Conservation (phyloP, 2,329 filamentous ascomycete species). For the Teratosphaeria zuluensis region DNA sequence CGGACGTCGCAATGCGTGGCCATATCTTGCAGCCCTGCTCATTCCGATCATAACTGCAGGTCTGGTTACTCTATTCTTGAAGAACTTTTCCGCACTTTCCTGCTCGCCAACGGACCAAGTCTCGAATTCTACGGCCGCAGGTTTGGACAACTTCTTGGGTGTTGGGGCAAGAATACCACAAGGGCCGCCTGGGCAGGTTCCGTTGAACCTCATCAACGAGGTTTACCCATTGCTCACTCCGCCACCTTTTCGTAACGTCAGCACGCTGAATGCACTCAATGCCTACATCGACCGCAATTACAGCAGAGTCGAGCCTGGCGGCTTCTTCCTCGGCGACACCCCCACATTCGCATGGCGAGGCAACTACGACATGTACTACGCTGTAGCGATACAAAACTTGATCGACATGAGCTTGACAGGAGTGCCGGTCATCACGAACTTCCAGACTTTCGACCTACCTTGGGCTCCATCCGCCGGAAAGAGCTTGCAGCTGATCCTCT, state of each 20-base stretch:
- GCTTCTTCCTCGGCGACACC: conserved; percentile 59
- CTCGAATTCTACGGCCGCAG: background rate
- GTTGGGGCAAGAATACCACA: conserved; percentile 26
- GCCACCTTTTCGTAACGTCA: conserved; percentile 41
- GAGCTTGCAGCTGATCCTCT: conserved; percentile 68
- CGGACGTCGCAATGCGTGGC: conserved; percentile 66
- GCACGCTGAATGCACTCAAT: conserved; percentile 60
- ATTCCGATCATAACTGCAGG: conserved; percentile 73
- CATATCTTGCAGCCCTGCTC: conserved; percentile 63
- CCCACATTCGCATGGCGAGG: conserved; percentile 65
- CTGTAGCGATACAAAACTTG: conserved; percentile 83
- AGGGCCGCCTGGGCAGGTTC: conserved; percentile 26
- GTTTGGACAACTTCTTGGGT: conserved; percentile 7
- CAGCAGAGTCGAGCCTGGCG: conserved; percentile 63
- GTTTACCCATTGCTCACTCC: conserved; percentile 15
- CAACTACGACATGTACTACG: conserved; percentile 49
- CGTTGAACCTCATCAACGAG: background rate
- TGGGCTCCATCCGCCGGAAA: conserved; percentile 61
- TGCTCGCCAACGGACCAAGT: conserved; percentile 32
- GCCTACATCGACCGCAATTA: conserved; percentile 53
- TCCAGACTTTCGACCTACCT: conserved; percentile 64
- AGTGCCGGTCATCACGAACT: conserved; percentile 60
- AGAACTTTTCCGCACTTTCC: conserved; percentile 42
- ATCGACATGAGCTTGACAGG: conserved; percentile 67
- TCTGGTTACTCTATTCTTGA: conserved; percentile 67